Evolutionary conservation across 129 eudicot genomes (phyloP), one percentile per base, ranked within the genome.

Genomic region (Chrysanthemum lavandulifolium): DNA sequence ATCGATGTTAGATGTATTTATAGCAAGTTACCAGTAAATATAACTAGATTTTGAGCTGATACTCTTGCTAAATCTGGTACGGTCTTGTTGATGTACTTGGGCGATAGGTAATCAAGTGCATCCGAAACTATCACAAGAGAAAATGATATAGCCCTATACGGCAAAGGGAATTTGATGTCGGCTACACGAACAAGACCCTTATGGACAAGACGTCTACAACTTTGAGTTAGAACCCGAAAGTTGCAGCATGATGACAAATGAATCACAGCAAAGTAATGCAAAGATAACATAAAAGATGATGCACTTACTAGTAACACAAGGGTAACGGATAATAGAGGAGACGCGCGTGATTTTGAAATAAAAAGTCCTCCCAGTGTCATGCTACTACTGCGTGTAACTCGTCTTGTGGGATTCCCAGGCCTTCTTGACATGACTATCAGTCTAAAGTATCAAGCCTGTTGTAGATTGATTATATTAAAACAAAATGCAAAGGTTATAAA

Each of bases 161-260:
- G 81, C n/a, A 77, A 63, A 51, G 81, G 81, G 68, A 77, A 77
- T 69, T 77, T 77, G 76, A 77, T 77, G 55, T 69, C 63, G 11
- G 81, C 81, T 12, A 77, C 69, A 31, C 81, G 71, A 11, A 77
- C 76, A 62, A 36, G 13, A n/a, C 53, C 54, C 29, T 65, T 65
- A 8, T 43, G 53, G 10, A 65, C 52, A 36, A 65, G 54, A 16
- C 52, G 18, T 65, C 52, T 65, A 51, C 69, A 65, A 16, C 33
- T 3, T 29, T 0, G 5, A 4, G 33, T 61, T 6, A 61, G 48
- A 13, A 14, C 8, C 47, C 48, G 18, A 61, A 61, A 61, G 67
- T 3, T 61, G 16, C 45, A 61, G 14, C 33, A 60, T 60, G n/a
- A 59, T 21, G 40, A 59, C 64, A 59, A 10, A 21, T 8, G 64